Evolutionary conservation across 1,284 basidiomycete genomes (phyloP).

Genomic region (Trichosporon sp.): DNA sequence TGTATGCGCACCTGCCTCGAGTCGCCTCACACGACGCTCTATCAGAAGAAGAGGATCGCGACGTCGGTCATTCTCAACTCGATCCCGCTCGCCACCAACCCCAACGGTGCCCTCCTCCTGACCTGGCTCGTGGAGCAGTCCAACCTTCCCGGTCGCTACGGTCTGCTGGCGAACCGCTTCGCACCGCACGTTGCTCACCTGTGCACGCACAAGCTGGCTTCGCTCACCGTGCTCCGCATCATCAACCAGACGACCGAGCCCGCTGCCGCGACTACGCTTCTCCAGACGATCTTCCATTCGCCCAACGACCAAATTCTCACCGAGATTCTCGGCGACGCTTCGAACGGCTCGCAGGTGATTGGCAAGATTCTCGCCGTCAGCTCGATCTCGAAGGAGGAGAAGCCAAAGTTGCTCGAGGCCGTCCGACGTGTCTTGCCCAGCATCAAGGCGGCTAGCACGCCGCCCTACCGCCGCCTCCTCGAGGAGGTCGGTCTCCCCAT

Average conservation of each 20-base stretch:
- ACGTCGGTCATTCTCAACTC: constrained; percentile 94
- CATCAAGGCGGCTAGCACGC: constrained; percentile 83
- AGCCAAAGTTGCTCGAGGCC: constrained; percentile 73
- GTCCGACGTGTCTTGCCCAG: constrained; percentile 85
- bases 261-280: constrained; percentile 71
- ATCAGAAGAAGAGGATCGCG: constrained; percentile 91
- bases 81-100: constrained; percentile 95
- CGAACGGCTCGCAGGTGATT: constrained; percentile 90
- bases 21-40: constrained; percentile 76
- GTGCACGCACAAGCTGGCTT: constrained; percentile 97
- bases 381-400: constrained; percentile 72
- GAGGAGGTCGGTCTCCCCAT: constrained; percentile 91
- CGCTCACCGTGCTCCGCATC: constrained; percentile 86
- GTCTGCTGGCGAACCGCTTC: constrained; percentile 88
- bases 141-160: constrained; percentile 87
- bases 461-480: constrained; percentile 88
- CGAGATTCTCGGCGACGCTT: constrained; percentile 90
- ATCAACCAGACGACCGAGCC: constrained; percentile 90
- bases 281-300: constrained; percentile 81
- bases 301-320: constrained; percentile 83
- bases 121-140: constrained; percentile 97
- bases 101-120: constrained; percentile 90
- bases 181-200: constrained; percentile 93
- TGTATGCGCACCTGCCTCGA: constrained; percentile 98
- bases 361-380: constrained; percentile 88